These are phyloP conservation scores for Blastobotrys mokoenaii DNA, from an alignment of 805 yeast genomes.

Conservation along the genomic window DNA sequence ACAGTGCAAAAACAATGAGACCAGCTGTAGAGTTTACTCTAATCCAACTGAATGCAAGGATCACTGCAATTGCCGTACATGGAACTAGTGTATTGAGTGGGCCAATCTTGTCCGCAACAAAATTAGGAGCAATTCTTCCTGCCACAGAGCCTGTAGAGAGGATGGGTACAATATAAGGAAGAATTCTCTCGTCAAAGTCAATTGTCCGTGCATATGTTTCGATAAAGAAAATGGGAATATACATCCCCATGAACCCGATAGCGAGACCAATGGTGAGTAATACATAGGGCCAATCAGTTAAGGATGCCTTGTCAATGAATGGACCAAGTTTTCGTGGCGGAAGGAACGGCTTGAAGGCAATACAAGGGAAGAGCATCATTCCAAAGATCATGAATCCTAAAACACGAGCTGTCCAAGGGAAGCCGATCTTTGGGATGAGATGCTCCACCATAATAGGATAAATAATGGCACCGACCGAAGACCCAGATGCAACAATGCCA, in stretches of 20 bases:
- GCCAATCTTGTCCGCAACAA: conserved; percentile 40
- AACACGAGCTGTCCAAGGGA: conserved; percentile 40
- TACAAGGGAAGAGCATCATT: conserved; percentile 19
- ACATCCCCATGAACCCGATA: conserved; percentile 35
- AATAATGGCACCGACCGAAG: conserved; percentile 42
- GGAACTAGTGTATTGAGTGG: conserved; percentile 33
- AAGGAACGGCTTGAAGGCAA: conserved; percentile 19
- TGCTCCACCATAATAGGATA: conserved; percentile 40
- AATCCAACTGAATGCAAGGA: conserved; percentile 18
- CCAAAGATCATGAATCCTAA: conserved; percentile 35
- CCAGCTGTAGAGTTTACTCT: conserved; percentile 19
- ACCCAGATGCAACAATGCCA: conserved; percentile 41
- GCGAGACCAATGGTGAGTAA: conserved; percentile 16
- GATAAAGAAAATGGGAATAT: conserved; percentile 27
- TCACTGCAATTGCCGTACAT: conserved; percentile 12
- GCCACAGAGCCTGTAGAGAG: conserved; percentile 32
- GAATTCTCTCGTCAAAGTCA: conserved; percentile 17
- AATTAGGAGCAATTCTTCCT: conserved; percentile 44
- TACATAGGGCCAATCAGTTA: conserved; percentile 16
- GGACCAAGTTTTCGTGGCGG: conserved; percentile 21
- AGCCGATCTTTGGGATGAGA: conserved; percentile 37
- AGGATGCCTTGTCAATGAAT: conserved; percentile 15
- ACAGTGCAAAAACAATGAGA: conserved; percentile 21
- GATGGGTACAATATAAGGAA: conserved; percentile 26
- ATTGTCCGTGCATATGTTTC: conserved; percentile 24